These are phyloP conservation scores for Raddia distichophylla DNA, from an alignment of 176 grass and related monocot species.

Conservation along the genomic window DNA sequence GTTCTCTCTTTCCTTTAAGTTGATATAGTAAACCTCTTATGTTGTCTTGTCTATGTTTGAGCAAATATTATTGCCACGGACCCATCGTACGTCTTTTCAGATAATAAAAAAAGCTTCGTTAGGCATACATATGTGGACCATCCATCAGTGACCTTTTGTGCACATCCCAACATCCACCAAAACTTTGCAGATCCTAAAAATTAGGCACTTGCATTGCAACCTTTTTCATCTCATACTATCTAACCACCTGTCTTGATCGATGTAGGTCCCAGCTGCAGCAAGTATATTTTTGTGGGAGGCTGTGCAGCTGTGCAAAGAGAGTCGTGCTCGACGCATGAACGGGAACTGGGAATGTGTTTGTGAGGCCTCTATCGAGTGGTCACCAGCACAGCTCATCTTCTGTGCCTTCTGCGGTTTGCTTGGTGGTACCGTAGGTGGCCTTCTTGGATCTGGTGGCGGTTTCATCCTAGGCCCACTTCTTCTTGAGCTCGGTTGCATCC, in stretches of 20 bases:
- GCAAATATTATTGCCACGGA: conserved; percentile 12
- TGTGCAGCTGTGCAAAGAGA: conserved; percentile 67
- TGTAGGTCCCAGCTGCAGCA: conserved; percentile 64
- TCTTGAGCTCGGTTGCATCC: conserved; percentile 93
- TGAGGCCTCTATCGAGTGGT: conserved; percentile 91
- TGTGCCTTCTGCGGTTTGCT: conserved; percentile 86
- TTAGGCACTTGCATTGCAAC: not conserved
- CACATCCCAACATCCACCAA: not conserved
- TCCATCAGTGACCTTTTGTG: not conserved
- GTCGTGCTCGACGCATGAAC: conserved; percentile 55
- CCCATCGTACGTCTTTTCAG: not conserved
- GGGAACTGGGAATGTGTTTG: conserved; percentile 86
- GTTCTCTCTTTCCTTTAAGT: no score
- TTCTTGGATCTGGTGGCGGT: conserved; percentile 90
- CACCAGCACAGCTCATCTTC: conserved; percentile 72
- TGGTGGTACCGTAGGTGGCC: conserved; percentile 86
- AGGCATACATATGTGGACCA: conserved; percentile 1
- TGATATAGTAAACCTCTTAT: not conserved
- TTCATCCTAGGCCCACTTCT: conserved; percentile 98
- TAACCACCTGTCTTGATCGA: conserved; percentile 26
- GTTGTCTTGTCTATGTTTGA: not conserved
- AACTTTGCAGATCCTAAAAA: not conserved
- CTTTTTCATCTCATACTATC: not conserved
- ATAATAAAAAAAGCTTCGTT: conserved; percentile 7
- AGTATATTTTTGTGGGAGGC: conserved; percentile 79